Base-by-base conservation (phyloP, 805 yeast species). In the Candida vaughaniae region DNA sequence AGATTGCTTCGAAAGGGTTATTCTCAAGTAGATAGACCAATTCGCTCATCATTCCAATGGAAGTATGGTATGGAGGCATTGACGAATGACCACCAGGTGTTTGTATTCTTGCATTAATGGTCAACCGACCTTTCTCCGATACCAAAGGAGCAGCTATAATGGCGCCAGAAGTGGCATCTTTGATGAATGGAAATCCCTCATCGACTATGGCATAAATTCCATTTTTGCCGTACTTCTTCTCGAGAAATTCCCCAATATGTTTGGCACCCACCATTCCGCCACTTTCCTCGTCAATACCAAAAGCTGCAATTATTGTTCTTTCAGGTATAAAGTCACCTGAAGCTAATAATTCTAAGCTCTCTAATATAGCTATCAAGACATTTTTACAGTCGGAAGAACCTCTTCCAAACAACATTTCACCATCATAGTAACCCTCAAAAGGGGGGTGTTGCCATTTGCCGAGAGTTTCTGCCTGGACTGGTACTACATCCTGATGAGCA, bases 401-500 rank as follows among this genome's bases (percentile, higher is more conserved):
- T 50, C 95, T 73, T 2, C 95, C 95, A 74, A 78, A 85, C 3
- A 88, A 48, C 28, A 54, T 60, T 18, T 69, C 64, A 11, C 87
- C 89, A 49, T 87, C 95, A 52, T 65, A 85, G 48, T 72, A 64
- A 2, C 68, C 71, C 9, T 48, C 58, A 40, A 78, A 83, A 3
- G 95, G 95, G 8, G 80, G 80, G 52, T 77, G 67, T 0, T 62
- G 61, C 95, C 95, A 86, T 38, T 75, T 65, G 18, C 53, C 58
- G 35, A 69, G 57, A 0, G 88, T 78, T 20, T 71, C 74, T 10
- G 58, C 55, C 48, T 79, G 84, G 7, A 84, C 82, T 1, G 95
- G 95, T 16, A 86, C 95, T 4, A 82, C 86, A 51, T 85, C 95
- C 56, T 77, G 83, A 55, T 86, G 95, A 1, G 91, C 90, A 51